Evolutionary conservation across 23 red algal genomes (phyloP), one percentile per base, ranked within the genome.

Genomic region (Gracilaria vermiculophylla): DNA sequence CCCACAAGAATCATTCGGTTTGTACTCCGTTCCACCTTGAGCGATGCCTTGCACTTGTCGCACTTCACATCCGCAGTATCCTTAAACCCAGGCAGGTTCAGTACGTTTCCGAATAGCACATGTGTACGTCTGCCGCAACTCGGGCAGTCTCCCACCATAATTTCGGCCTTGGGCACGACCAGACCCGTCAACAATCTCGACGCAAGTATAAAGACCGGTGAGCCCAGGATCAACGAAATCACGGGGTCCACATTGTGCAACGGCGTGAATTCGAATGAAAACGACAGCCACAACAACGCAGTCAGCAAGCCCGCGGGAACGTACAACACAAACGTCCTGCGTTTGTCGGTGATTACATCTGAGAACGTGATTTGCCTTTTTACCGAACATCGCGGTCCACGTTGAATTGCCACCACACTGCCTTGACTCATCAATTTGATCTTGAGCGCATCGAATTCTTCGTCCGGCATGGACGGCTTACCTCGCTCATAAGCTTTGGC

Each of bases 381-480:
- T 0, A 99, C 65, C 39, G 80, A 90, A 83, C 97, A 99, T 32
- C 92, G 77, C 7, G 97, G 97, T 29, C 93, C 97, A 36, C 87
- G 76, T 31, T 94, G 91, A 58, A 99, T 78, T 14, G 97, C 92
- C 39, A 95, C 92, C 21, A 79, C 57, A 6, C 87, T 93, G 21
- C 87, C 87, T 29, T 90, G 52, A 12, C 56, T 57, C 29, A 73
- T 77, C 25, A 99, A 57, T 13, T 83, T 69, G 21, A 32, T 47
- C 81, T 96, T 95, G 48, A 99, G 75, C 54, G 51, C 52, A 75
- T 99, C 97, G 78, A 99, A 99, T 45, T 99, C 92, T 15, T 93
- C 75, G 57, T 99, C 89, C 17, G 47, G 23, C 92, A 99, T 99
- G 21, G 84, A 88, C 0, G 92, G 73, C 60, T 29, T 94, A 41